Conservation (phyloP, 768 basidiomycete genomes). For the Austroboletus festivus region DNA sequence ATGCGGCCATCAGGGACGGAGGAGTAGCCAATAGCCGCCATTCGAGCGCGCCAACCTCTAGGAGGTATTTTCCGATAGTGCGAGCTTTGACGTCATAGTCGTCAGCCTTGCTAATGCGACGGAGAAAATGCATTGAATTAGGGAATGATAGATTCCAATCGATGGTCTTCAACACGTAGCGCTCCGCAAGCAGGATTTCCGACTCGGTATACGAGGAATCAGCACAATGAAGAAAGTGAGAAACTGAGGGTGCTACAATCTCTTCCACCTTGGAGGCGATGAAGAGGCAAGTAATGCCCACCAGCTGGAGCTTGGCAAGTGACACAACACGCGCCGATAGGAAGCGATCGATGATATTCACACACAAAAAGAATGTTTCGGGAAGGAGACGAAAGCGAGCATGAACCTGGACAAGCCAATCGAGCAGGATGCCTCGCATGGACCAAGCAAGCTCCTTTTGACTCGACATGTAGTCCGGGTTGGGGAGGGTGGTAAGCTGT, state of each 20-base stretch:
- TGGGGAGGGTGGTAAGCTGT: constrained; percentile 76
- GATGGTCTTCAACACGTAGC: constrained; percentile 81
- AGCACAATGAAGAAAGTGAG: constrained; percentile 75
- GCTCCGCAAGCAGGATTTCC: constrained; percentile 86
- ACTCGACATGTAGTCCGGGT: constrained; percentile 77
- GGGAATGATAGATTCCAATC: constrained; percentile 86
- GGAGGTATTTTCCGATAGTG: constrained; percentile 86
- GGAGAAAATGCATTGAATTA: constrained; percentile 84
- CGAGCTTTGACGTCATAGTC: constrained; percentile 82
- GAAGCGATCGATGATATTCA: constrained; percentile 83
- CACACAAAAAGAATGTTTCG: constrained; percentile 87
- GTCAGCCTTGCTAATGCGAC: constrained; percentile 91
- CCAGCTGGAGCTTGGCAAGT: constrained; percentile 83
- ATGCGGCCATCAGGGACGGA: constrained; percentile 79
- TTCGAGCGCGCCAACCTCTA: constrained; percentile 84
- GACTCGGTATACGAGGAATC: constrained; percentile 73
- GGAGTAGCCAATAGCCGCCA: constrained; percentile 69
- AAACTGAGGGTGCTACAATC: constrained; percentile 81
- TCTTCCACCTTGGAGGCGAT: constrained; percentile 92
- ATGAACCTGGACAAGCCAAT: constrained; percentile 94
- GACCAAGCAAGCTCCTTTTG: constrained; percentile 87
- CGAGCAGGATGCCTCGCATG: constrained; percentile 84
- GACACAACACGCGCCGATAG: constrained; percentile 70
- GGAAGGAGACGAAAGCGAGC: constrained; percentile 79
- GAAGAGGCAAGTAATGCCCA: constrained; percentile 85